Conservation (phyloP, 2,329 filamentous ascomycete genomes). For the Botrytis deweyae region DNA sequence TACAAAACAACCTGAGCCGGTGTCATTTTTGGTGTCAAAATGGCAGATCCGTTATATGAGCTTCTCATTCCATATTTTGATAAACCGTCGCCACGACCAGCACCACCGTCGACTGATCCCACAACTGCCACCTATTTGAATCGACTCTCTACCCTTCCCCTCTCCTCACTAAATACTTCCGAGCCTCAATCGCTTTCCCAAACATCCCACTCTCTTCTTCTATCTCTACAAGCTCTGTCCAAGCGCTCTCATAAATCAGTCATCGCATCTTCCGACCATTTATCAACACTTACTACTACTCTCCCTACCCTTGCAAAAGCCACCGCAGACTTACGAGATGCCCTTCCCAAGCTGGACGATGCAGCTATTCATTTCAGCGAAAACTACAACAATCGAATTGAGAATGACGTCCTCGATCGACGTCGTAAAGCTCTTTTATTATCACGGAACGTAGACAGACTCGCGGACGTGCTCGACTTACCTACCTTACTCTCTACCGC, state of each 20-base stretch:
- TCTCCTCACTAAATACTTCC: constrained; percentile 67
- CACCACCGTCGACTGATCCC: constrained; percentile 47
- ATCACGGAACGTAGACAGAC: constrained; percentile 80
- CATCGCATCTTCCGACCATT: constrained; percentile 75
- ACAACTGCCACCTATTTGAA: constrained; percentile 70
- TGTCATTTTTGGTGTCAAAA: constrained; percentile 38
- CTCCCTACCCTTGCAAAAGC: constrained; percentile 69
- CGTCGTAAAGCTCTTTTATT: constrained; percentile 80
- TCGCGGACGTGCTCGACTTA: constrained; percentile 88
- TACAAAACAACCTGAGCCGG: neutral
- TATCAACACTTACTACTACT: constrained; percentile 69
- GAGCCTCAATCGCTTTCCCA: constrained; percentile 82
- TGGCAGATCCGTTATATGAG: constrained; percentile 75
- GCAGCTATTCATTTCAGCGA: constrained; percentile 78
- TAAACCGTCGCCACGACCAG: constrained; percentile 43
- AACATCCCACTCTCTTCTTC: constrained; percentile 73
- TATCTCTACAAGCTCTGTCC: constrained; percentile 82
- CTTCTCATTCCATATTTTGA: constrained; percentile 64
- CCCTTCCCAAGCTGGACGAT: constrained; percentile 75
- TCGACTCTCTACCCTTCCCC: constrained; percentile 72
- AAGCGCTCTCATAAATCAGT: constrained; percentile 86
- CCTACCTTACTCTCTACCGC: constrained; percentile 82
- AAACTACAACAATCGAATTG: constrained; percentile 73
- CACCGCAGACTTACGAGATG: constrained; percentile 64
- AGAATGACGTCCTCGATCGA: constrained; percentile 66